Base-by-base conservation (phyloP, 768 basidiomycete species). In the Tricholoma furcatifolium region DNA sequence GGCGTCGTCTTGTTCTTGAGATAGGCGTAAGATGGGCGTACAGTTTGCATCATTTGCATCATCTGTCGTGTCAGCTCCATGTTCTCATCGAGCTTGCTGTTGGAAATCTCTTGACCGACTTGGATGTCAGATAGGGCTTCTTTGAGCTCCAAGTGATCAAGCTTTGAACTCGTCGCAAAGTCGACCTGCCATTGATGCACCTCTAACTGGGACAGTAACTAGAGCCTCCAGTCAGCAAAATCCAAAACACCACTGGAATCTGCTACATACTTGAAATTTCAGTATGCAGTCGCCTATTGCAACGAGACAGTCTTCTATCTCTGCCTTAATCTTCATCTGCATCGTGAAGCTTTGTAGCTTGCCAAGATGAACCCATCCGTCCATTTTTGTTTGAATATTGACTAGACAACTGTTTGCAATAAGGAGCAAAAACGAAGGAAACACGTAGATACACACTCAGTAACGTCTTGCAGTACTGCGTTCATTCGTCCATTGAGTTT, bases 31-130 rank as follows among this genome's bases (percentile, higher is more conserved):
- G n/a, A n/a, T n/a, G n/a, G n/a, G n/a, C 61, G 36, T 30, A 79
- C 81, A 54, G 71, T 68, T 60, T 83, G 81, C 73, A 83, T 75
- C 57, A 81, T 57, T 9, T 49, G 45, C 80, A 82, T 81, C 43
- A 83, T 67, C 30, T 67, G 55, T 34, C 62, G 65, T 30, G 79
- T 61, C 55, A 74, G 68, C 17, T 65, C 65, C n/a, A 62, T 52
- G 41, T 55, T 54, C 31, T 44, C 53, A n/a, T 55, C 57, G 27
- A 58, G 10, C 34, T 70, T 67, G 34, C 70, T 70, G 45, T 65
- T 63, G 6, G 70, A 65, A 42, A 78, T 64, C 0, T 60, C 64
- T 52, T 77, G 73, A 23, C 65, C 63, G 52, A 77, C 73, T 51
- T 70, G 61, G 43, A 82, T 73, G 44, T 75, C 73, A 24, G 75